Percentiles rank a stretch among this genome's conserved stretches.
Conservation (phyloP, 192 early-diverging fungal species). For the Podila epicladia region DNA sequence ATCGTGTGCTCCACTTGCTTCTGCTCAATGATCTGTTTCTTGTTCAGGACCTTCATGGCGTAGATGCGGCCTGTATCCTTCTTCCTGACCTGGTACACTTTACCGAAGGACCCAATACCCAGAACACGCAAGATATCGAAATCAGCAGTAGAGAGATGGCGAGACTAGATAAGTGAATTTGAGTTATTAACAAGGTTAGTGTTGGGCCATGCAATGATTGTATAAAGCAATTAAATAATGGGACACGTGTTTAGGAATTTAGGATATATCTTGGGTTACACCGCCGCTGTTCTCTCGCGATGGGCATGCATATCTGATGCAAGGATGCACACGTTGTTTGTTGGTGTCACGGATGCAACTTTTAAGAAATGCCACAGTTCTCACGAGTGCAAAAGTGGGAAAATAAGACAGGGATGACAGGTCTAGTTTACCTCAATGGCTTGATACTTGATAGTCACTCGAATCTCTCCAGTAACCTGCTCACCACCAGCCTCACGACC, state of each 20-base stretch:
- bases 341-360: no score
- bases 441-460: slow-evolving; percentile 55
- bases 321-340: no score
- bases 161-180: slow-evolving; percentile 22
- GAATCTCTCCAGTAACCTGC: slow-evolving; percentile 56
- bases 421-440: slow-evolving; percentile 29
- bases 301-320: no score
- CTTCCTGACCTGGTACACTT: slow-evolving; percentile 82
- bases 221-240: not conserved
- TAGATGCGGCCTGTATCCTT: slow-evolving; percentile 83
- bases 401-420: no score
- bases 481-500: slow-evolving; percentile 21
- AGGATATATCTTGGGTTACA: not conserved
- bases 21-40: slow-evolving; percentile 77
- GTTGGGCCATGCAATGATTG: not conserved
- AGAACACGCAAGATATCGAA: slow-evolving; percentile 81
- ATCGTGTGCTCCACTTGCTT: slow-evolving; percentile 81
- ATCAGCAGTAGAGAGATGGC: slow-evolving; percentile 53
- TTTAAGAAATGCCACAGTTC: no score
- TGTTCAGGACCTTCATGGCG: slow-evolving; percentile 85
- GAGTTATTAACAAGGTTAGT: slow-evolving; percentile 7
- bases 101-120: slow-evolving; percentile 84
- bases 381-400: not conserved
- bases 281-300: not conserved
- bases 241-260: not conserved